These are phyloP conservation scores for Avena sativa DNA, from an alignment of 176 grass and related monocot species.

Conservation along the genomic window DNA sequence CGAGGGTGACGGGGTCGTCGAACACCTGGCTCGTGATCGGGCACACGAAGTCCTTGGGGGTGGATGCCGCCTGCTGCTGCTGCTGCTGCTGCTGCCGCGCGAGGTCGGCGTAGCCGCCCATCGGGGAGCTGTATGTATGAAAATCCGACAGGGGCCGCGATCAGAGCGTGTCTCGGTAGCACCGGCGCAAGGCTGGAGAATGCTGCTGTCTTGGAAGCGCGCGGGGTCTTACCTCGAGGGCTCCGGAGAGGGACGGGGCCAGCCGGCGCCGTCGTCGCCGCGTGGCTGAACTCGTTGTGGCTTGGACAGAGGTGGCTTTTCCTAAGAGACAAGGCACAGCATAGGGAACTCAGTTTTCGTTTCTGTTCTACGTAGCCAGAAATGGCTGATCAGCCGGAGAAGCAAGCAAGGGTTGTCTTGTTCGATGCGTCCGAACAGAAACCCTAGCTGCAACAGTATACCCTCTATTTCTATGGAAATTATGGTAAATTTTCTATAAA, in stretches of 20 bases:
- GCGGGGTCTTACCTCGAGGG: conserved; percentile 27
- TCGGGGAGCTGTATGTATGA: conserved; percentile 31
- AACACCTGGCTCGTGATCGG: conserved; percentile 73
- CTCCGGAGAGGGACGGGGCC: conserved; percentile 40
- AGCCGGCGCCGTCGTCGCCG: conserved; percentile 5
- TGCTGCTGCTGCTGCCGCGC: not conserved
- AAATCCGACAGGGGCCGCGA: not conserved
- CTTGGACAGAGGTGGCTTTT: conserved; percentile 46
- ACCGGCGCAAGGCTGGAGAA: not conserved
- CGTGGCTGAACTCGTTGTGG: conserved; percentile 7
- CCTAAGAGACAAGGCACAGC: conserved; percentile 58
- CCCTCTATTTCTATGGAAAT: no score
- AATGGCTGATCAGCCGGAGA: conserved; percentile 14
- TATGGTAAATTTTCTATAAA: no score
- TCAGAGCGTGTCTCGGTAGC: not conserved
- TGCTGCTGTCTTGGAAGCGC: conserved; percentile 1
- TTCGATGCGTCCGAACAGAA: not conserved
- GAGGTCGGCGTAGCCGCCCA: not conserved
- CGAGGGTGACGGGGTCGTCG: conserved; percentile 78
- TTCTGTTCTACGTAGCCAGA: not conserved
- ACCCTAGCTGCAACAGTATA: not conserved
- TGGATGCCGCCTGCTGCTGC: conserved; percentile 20
- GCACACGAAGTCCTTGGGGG: conserved; percentile 80
- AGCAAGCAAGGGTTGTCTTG: not conserved
- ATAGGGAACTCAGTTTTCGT: conserved; percentile 41